Evolutionary conservation across 306 rosid genomes (phyloP).

Genomic region (Dalbergia cultrata): DNA sequence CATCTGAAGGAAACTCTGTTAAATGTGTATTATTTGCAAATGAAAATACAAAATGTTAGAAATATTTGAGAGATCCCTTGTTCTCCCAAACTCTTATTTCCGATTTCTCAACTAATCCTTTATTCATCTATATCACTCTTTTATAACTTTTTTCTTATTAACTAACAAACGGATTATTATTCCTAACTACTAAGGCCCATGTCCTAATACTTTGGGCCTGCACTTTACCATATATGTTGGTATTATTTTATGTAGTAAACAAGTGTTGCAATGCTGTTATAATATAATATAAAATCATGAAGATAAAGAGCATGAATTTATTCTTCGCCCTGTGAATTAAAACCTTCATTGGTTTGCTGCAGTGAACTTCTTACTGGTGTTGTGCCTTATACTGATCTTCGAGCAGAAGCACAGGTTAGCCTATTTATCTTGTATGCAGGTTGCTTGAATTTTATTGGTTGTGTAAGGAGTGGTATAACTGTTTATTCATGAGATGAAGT

Average conservation of each 20-base stretch:
- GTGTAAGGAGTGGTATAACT: conserved; percentile 10
- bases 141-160: too few relatives aligned
- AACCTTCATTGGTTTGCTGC: conserved; percentile 51
- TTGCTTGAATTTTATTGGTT: conserved; percentile 27
- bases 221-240: conserved; percentile 16
- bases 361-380: conserved; percentile 97
- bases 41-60: too few relatives aligned
- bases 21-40: too few relatives aligned
- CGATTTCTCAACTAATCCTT: too few relatives aligned
- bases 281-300: conserved; percentile 1
- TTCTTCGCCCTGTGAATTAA: conserved; percentile 4
- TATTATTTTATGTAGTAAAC: background rate
- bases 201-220: too few relatives aligned
- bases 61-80: too few relatives aligned
- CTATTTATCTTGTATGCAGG: conserved; percentile 35
- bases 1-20: too few relatives aligned
- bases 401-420: conserved; percentile 88
- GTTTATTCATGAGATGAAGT: conserved; percentile 18
- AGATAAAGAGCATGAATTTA: background rate
- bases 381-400: conserved; percentile 97
- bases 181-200: too few relatives aligned
- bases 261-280: background rate
- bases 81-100: too few relatives aligned
- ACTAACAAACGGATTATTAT: too few relatives aligned
- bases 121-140: too few relatives aligned